Evolutionary conservation across 495 filamentous ascomycete species (phyloP).

Genomic region (Talaromyces liani): DNA sequence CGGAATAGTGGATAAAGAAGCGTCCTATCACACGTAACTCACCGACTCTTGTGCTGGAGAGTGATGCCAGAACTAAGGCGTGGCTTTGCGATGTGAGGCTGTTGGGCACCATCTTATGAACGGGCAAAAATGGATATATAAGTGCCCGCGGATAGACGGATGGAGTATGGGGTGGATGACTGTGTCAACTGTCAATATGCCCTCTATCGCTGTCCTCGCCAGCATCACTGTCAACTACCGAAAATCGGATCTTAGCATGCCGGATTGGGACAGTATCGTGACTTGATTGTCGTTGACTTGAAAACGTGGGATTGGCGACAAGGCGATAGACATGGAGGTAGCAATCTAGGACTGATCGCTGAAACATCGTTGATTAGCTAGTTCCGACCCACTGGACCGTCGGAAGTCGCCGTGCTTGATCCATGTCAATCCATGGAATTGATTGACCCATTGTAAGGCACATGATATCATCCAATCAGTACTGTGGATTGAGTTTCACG

Average conservation of each 20-base stretch:
- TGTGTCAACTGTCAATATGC: neutral
- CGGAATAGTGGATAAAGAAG: neutral
- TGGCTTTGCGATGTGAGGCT: neutral
- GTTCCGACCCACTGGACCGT: neutral
- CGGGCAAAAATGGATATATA: neutral
- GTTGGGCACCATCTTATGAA: neutral
- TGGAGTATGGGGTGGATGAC: neutral
- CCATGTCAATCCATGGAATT: neutral
- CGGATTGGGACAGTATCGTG: neutral
- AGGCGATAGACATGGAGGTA: neutral
- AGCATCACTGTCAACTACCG: neutral
- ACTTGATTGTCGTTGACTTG: neutral
- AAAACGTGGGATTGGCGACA: neutral
- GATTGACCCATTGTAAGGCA: neutral
- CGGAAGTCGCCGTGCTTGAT: neutral
- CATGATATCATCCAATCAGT: conserved; percentile 1
- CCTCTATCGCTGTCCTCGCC: neutral
- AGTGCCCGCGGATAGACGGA: neutral
- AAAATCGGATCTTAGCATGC: neutral
- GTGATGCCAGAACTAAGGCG: neutral
- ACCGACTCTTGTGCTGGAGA: neutral
- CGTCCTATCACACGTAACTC: neutral
- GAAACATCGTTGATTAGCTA: neutral
- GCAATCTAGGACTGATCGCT: neutral
- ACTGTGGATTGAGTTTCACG: neutral